A percentile compares a stretch with the other conserved stretches of the same genome.
Conservation (phyloP, 331 rosid genomes). For the Prunus yedoensis region DNA sequence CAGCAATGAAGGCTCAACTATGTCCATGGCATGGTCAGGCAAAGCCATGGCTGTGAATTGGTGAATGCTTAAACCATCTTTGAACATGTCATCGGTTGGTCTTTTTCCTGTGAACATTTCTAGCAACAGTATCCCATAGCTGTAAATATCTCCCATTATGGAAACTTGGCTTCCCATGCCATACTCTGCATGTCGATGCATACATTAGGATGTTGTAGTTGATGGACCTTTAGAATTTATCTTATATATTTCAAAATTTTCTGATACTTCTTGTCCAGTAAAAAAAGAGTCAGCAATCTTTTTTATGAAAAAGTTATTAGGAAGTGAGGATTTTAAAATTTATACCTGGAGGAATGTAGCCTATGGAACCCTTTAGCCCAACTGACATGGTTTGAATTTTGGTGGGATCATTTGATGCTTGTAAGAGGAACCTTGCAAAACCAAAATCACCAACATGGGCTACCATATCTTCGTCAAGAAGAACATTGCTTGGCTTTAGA, state of each 20-base stretch:
- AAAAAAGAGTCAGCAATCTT: neutral
- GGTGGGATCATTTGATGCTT: conserved; percentile 27
- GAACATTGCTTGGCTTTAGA: conserved; percentile 22
- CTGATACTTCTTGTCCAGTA: neutral
- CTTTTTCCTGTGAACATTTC: conserved; percentile 29
- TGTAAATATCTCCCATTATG: conserved; percentile 32
- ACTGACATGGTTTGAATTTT: conserved; percentile 20
- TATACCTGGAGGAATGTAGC: conserved; percentile 49
- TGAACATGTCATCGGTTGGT: conserved; percentile 30
- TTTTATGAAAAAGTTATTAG: no score
- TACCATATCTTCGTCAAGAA: conserved; percentile 23
- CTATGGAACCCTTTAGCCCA: conserved; percentile 46
- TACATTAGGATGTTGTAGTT: neutral
- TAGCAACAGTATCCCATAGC: conserved; percentile 31
- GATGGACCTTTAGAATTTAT: neutral
- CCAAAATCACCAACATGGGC: conserved; percentile 41
- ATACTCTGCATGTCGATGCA: conserved; percentile 20
- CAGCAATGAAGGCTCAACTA: conserved; percentile 37
- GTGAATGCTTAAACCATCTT: conserved; percentile 44
- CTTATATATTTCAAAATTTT: neutral
- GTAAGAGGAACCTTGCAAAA: conserved; percentile 29
- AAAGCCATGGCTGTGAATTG: conserved; percentile 30
- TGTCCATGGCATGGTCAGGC: conserved; percentile 34
- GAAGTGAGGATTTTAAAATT: neutral
- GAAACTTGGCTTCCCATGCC: conserved; percentile 26